phyloP scores from a whole-genome alignment of 495 filamentous ascomycete species.

The Hyaloscypha bicolor region DNA sequence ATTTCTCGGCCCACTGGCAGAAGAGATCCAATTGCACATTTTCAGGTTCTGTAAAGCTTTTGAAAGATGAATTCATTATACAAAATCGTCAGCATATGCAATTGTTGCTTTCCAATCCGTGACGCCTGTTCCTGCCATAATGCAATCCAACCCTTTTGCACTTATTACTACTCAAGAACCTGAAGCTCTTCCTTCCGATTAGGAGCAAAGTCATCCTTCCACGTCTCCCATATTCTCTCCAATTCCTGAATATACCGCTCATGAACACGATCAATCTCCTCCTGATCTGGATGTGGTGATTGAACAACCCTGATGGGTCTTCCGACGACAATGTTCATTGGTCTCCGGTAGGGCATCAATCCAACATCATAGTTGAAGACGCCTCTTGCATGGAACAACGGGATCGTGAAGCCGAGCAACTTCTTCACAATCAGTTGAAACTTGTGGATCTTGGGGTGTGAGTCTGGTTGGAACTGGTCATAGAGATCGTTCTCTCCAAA shows the following conservation, averaged over 20 bases:
- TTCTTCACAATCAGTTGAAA: constrained; percentile 81
- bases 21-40: not conserved
- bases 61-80: not conserved
- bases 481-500: constrained; percentile 98
- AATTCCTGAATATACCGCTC: constrained; percentile 76
- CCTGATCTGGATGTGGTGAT: constrained; percentile 58
- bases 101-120: not conserved
- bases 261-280: constrained; percentile 82
- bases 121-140: constrained; percentile 3
- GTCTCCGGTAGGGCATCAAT: constrained; percentile 86
- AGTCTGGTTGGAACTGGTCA: constrained; percentile 73
- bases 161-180: constrained; percentile 73
- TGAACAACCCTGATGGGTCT: constrained; percentile 69
- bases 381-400: constrained; percentile 85
- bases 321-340: constrained; percentile 87
- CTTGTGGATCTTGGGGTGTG: constrained; percentile 73
- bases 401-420: constrained; percentile 88
- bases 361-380: constrained; percentile 98
- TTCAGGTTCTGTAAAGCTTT: not conserved
- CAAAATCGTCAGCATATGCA: not conserved
- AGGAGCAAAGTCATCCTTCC: constrained; percentile 82
- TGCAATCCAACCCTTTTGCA: not conserved
- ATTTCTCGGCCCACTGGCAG: not conserved
- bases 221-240: constrained; percentile 79
- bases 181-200: constrained; percentile 73